These are phyloP conservation scores for Magnusiomyces tetraspermus DNA, from an alignment of 1,139 yeast genomes.

Conservation along the genomic window DNA sequence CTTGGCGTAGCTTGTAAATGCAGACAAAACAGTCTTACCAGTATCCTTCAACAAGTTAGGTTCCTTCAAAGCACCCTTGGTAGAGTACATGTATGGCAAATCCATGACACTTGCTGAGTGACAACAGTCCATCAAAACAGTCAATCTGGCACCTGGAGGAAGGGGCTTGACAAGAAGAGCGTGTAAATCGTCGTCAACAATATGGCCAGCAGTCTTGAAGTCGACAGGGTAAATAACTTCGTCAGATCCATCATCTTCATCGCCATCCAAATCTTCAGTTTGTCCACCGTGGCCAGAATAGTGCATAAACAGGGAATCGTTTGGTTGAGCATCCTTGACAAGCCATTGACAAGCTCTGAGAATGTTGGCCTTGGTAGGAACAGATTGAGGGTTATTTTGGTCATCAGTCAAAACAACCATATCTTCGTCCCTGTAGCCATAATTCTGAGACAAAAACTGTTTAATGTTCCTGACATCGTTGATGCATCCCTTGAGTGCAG, in stretches of 20 bases:
- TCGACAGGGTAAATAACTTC: conserved; percentile 90
- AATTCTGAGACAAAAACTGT: conserved; percentile 23
- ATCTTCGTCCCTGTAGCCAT: conserved; percentile 63
- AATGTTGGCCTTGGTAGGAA: conserved; percentile 74
- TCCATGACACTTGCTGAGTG: conserved; percentile 91
- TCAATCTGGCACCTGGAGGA: conserved; percentile 74
- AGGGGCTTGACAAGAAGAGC: conserved; percentile 68
- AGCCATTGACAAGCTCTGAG: conserved; percentile 88
- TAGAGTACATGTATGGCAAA: conserved; percentile 79
- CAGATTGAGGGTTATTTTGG: conserved; percentile 46
- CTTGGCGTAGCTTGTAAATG: conserved; percentile 60
- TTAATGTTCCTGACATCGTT: conserved; percentile 41
- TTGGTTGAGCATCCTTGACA: conserved; percentile 69
- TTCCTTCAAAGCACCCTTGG: conserved; percentile 85
- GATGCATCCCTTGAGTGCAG: conserved; percentile 74
- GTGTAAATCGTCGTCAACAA: conserved; percentile 80
- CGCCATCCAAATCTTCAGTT: conserved; percentile 72
- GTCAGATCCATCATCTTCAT: conserved; percentile 83
- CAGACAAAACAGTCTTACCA: conserved; percentile 62
- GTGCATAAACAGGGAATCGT: conserved; percentile 59
- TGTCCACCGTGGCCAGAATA: conserved; percentile 94
- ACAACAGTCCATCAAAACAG: conserved; percentile 86
- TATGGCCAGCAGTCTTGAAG: conserved; percentile 61
- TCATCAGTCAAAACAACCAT: conserved; percentile 82
- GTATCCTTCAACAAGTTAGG: conserved; percentile 82